These are phyloP conservation scores for Trichoderma atrobrunneum DNA, from an alignment of 2,329 filamentous ascomycete genomes.

Conservation along the genomic window DNA sequence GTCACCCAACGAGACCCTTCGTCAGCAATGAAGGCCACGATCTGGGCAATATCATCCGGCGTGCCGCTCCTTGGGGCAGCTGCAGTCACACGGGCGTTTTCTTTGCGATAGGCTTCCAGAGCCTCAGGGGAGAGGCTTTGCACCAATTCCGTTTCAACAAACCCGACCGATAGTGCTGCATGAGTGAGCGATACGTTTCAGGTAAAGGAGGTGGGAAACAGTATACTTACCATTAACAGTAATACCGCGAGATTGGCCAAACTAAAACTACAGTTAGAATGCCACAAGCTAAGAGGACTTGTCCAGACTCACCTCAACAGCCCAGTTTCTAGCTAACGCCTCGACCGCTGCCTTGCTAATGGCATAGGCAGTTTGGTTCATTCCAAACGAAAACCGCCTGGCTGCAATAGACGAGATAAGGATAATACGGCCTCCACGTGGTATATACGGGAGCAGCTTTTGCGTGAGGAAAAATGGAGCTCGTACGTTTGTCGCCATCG, in stretches of 20 bases:
- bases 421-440: constrained; percentile 33
- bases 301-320: constrained; percentile 32
- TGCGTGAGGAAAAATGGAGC: constrained; percentile 34
- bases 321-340: constrained; percentile 30
- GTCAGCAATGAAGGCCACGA: constrained; percentile 32
- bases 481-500: neutral
- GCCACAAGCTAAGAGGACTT: constrained; percentile 24
- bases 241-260: neutral
- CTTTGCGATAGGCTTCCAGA: constrained; percentile 28
- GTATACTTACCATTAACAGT: neutral
- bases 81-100: constrained; percentile 32
- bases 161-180: constrained; percentile 33
- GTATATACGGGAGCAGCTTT: constrained; percentile 30
- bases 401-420: constrained; percentile 35
- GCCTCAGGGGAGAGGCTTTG: neutral
- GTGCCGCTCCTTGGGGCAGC: constrained; percentile 31
- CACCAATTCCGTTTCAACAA: constrained; percentile 29
- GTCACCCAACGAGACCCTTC: constrained; percentile 33
- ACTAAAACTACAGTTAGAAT: neutral
- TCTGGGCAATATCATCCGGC: constrained; percentile 31
- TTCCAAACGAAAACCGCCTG: constrained; percentile 25
- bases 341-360: constrained; percentile 36
- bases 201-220: neutral
- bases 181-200: constrained; percentile 26
- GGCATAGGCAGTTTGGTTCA: constrained; percentile 32